Percentiles rank a stretch among this genome's conserved stretches.
Evolutionary conservation across 805 yeast species (phyloP).

Genomic region (Nematodospora valgi): DNA sequence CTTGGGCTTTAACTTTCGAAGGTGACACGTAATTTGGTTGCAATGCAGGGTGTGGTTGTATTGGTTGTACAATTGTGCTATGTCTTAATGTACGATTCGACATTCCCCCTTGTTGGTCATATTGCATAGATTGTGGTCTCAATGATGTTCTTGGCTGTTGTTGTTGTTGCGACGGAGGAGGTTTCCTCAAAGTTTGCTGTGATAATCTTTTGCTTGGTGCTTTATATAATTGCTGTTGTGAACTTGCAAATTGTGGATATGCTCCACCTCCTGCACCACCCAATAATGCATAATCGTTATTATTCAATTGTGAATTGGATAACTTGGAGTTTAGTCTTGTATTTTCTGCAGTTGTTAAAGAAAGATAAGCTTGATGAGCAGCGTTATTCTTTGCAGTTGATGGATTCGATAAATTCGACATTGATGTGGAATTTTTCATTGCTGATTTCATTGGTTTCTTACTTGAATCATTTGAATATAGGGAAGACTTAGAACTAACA

Average conservation of each 20-base stretch:
- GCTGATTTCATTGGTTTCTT: conserved; percentile 51
- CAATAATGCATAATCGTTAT: conserved; percentile 4
- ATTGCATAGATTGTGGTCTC: conserved; percentile 31
- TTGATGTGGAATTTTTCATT: conserved; percentile 38
- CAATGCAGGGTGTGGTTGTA: conserved; percentile 38
- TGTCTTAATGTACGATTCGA: conserved; percentile 27
- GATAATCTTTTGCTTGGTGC: conserved; percentile 19
- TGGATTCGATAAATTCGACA: conserved; percentile 8
- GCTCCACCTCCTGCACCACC: conserved; percentile 7
- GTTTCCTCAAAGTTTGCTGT: conserved; percentile 24
- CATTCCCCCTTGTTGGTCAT: conserved; percentile 18
- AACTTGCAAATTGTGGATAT: conserved; percentile 11
- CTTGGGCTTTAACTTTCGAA: conserved; percentile 46
- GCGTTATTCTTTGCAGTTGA: conserved; percentile 24
- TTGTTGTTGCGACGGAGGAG: conserved; percentile 7
- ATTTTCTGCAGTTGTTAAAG: conserved; percentile 74
- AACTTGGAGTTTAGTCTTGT: conserved; percentile 68
- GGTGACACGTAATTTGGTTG: conserved; percentile 37
- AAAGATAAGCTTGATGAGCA: conserved; percentile 62
- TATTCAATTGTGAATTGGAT: conserved; percentile 36
- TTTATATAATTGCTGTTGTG: conserved; percentile 9
- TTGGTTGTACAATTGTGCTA: conserved; percentile 28
- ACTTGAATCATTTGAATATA: conserved; percentile 27
- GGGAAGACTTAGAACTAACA: conserved; percentile 30
- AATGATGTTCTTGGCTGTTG: conserved; percentile 24